Base-by-base conservation (phyloP, 192 early-diverging fungal species). In the Coemansia sp. region DNA sequence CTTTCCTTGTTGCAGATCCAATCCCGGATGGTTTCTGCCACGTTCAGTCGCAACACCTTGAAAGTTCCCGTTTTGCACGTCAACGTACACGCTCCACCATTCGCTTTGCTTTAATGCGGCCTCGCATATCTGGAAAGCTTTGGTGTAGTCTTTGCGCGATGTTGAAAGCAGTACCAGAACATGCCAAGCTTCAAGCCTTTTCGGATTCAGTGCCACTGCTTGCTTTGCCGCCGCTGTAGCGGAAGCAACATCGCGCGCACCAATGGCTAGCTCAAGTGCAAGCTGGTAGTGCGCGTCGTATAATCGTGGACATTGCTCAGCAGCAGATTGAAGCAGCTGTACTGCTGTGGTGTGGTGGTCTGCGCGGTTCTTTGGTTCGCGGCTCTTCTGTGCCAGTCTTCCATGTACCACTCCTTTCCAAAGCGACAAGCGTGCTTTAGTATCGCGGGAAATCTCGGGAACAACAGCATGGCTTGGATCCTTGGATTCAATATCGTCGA, bases 111-210 rank as follows among this genome's bases (percentile, higher is more conserved):
- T 78, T 56, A 87, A 64, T 2, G 79, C 90, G 13, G 91, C 70
- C 20, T 90, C 85, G 70, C 88, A 91, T 43, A 88, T 80, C 43
- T 85, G 85, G 70, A 87, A 69, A 7, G 92, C 92, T 39, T 86
- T 82, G 9, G 67, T 66, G 46, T 86, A 82, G 65, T 93, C 88
- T 48, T 90, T 88, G 68, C 88, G 86, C 14, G 88, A 85, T 14
- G 92, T 89, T 3, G 87, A 77, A 13, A 90, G 71, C 58, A 92
- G 79, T 7, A 76, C 89, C 37, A 93, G 63, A n/a, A 93, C 74
- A 65, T 93, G 89, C 90, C 90, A 93, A 10, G 91, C 89, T 39
- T 88, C 85, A 41, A 90, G 77, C 48, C 90, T 84, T 7, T 69
- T 65, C 0, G 86, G 60, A 37, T 88, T 81, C 45, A 89, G 61